Percentiles rank a stretch among this genome's conserved stretches.
Evolutionary conservation across 2,329 filamentous ascomycete species (phyloP).

Genomic region (Cercospora berteroae): DNA sequence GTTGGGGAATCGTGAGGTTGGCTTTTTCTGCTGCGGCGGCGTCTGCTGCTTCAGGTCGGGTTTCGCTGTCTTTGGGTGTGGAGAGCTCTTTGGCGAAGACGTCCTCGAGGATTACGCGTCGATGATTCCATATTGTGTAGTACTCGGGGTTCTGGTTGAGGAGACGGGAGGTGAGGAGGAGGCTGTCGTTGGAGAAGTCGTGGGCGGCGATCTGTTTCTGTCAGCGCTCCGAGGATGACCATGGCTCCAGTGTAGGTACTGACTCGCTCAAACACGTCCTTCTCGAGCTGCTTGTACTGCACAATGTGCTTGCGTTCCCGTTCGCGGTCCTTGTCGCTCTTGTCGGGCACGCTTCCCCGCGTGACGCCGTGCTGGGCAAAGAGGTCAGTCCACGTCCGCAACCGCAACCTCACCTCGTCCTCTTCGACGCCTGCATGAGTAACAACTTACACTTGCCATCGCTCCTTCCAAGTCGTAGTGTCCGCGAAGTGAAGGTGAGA

Average conservation of each 20-base stretch:
- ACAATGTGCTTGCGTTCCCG: slow-evolving; percentile 73
- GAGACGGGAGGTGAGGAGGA: slow-evolving; percentile 69
- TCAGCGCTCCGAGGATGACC: background rate
- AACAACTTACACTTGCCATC: slow-evolving; percentile 21
- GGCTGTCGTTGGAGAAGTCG: slow-evolving; percentile 56
- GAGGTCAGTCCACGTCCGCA: slow-evolving; percentile 16
- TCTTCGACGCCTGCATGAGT: slow-evolving; percentile 8
- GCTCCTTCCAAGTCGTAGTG: background rate
- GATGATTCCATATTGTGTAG: slow-evolving; percentile 88
- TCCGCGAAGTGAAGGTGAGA: background rate
- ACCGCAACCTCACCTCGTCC: slow-evolving; percentile 10
- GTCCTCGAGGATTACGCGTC: slow-evolving; percentile 68
- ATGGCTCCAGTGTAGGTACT: background rate
- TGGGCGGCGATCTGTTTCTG: slow-evolving; percentile 42
- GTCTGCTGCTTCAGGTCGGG: slow-evolving; percentile 26
- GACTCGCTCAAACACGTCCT: slow-evolving; percentile 65
- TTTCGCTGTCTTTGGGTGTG: slow-evolving; percentile 22
- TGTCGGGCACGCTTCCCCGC: slow-evolving; percentile 57
- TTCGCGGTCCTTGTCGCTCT: slow-evolving; percentile 67
- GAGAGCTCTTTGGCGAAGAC: slow-evolving; percentile 54
- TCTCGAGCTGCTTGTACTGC: slow-evolving; percentile 70
- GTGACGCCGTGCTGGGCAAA: slow-evolving; percentile 76
- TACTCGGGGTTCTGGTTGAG: slow-evolving; percentile 79
- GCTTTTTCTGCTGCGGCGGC: slow-evolving; percentile 30
- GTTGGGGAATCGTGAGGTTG: slow-evolving; percentile 34